Base-by-base conservation (phyloP, 257 asterid genomes). In the Apocynum venetum region DNA sequence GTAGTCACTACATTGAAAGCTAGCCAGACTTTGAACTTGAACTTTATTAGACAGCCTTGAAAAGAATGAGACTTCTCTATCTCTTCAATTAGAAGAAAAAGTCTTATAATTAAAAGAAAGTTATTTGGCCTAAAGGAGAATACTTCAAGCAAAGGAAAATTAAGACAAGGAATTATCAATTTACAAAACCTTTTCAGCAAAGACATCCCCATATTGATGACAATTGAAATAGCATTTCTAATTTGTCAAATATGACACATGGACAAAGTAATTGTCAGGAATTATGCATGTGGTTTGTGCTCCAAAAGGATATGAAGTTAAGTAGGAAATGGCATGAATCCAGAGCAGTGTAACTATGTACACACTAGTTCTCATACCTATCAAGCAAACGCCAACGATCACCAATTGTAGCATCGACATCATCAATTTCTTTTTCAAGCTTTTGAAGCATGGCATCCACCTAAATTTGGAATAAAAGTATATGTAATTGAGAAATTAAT, bases 361-460 rank as follows among this genome's bases (percentile, higher is more conserved):
- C 25, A 73, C 15, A 64, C 40, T 67, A 56, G 17, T 47, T 41
- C 20, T 70, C 76, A 75, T 88, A 95, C 99, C 99, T 93, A 79
- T 93, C 98, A 74, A 96, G 98, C 85, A 96, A 80, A 74, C 97
- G 88, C 98, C 97, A 96, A 70, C 88, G 86, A 57, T 96, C 91
- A 36, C 98, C 99, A 82, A 96, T 96, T 85, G 90, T 89, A 6
- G 93, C 95, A 88, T 96, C 98, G 77, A 96, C 99, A 8, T 90
- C 95, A 85, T 96, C 98, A 71, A 96, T 96, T 82, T 96, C 98
- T 86, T 93, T 92, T 83, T 96, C 99, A 82, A 96, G 97, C 81
- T 92, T 96, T 55, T 96, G 97, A 71, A 96, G 97, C 98, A 96
- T 96, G 64, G 90, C 91, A 86, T 93, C 99, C 83, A 96, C 98